These are phyloP conservation scores for Entomophthora muscae DNA, from an alignment of 371 early-diverging fungal genomes.

Conservation along the genomic window DNA sequence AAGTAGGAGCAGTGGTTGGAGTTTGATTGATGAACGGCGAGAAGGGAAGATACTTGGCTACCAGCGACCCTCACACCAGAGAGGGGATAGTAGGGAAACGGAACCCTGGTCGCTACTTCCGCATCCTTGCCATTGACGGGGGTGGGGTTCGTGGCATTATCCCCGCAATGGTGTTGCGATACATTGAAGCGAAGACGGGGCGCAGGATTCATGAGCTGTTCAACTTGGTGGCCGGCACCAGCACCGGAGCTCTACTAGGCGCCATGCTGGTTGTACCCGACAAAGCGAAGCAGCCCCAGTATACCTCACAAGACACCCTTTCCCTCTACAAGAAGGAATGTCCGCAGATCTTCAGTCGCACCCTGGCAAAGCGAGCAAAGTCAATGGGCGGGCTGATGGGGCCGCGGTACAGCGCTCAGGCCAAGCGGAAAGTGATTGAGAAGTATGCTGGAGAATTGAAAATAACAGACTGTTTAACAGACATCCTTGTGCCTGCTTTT, in stretches of 20 bases:
- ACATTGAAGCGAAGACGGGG: neutral
- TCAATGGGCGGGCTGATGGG: neutral
- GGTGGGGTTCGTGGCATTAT: conserved; percentile 11
- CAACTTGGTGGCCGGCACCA: conserved; percentile 9
- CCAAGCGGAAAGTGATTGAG: neutral
- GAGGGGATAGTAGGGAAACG: too few relatives aligned
- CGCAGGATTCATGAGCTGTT: neutral
- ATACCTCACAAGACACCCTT: neutral
- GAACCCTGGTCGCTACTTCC: neutral
- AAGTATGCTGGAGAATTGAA: neutral
- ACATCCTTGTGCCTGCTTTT: neutral
- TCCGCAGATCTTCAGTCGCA: neutral
- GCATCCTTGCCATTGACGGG: conserved; percentile 9
- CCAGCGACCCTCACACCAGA: too few relatives aligned
- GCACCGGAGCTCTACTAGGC: conserved; percentile 10
- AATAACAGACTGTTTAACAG: neutral
- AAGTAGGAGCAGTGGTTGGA: too few relatives aligned
- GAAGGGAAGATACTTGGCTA: too few relatives aligned
- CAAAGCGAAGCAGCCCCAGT: neutral
- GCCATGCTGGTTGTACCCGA: neutral
- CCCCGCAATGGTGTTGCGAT: conserved; percentile 5
- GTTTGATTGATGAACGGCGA: too few relatives aligned
- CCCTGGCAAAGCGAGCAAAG: neutral
- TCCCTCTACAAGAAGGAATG: neutral
- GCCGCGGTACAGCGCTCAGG: neutral